Evolutionary conservation across 2,329 filamentous ascomycete genomes (phyloP).

Genomic region (Colletotrichum spaethianum): DNA sequence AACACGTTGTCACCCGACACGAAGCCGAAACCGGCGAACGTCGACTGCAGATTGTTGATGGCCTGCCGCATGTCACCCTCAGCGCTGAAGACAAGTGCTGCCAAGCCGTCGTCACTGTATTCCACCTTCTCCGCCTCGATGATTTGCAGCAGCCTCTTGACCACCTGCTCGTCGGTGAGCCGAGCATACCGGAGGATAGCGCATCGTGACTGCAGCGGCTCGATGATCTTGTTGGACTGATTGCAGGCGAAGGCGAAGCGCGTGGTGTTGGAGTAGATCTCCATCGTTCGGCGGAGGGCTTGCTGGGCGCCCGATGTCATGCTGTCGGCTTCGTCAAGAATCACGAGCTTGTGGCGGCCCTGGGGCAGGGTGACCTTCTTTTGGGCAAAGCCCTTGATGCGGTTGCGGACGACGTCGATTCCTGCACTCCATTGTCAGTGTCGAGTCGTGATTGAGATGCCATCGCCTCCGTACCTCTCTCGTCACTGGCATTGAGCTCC

Average conservation of each 20-base stretch:
- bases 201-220: slow-evolving; percentile 96
- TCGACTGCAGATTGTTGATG: slow-evolving; percentile 98
- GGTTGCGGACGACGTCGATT: slow-evolving; percentile 96
- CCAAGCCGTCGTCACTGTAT: slow-evolving; percentile 92
- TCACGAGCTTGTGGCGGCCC: slow-evolving; percentile 95
- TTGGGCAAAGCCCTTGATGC: slow-evolving; percentile 98
- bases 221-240: slow-evolving; percentile 99
- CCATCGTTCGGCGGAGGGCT: slow-evolving; percentile 95
- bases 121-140: slow-evolving; percentile 92
- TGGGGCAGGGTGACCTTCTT: slow-evolving; percentile 97
- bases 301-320: slow-evolving; percentile 99
- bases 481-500: slow-evolving; percentile 96
- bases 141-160: slow-evolving; percentile 91
- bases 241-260: slow-evolving; percentile 99
- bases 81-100: slow-evolving; percentile 95
- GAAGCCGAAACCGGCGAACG: slow-evolving; percentile 92
- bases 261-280: slow-evolving; percentile 97
- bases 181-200: slow-evolving; percentile 95
- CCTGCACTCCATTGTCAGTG: slow-evolving; percentile 60
- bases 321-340: slow-evolving; percentile 97
- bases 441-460: slow-evolving; percentile 62
- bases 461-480: slow-evolving; percentile 77
- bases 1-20: slow-evolving; percentile 99
- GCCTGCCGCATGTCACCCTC: slow-evolving; percentile 99
- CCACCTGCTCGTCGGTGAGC: slow-evolving; percentile 92